Base-by-base conservation (phyloP, 106 monocot species). In the Phalaenopsis equestris region DNA sequence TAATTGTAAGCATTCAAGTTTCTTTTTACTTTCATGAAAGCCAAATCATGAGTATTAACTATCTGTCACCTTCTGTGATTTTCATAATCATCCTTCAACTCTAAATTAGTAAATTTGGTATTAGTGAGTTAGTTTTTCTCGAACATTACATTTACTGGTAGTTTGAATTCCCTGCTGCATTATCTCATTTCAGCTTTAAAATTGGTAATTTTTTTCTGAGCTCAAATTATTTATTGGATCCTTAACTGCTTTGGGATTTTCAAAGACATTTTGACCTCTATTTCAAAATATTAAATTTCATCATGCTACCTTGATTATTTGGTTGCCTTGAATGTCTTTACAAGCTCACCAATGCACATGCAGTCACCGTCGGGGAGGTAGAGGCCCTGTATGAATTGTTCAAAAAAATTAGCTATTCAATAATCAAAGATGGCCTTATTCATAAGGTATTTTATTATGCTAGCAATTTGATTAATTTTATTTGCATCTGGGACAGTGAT, bases 281-380 rank as follows among this genome's bases (percentile, higher is more conserved):
- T 65, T 61, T 65, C 6, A 30, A 19, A n/a, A 61, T 61, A 19
- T 65, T 65, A 6, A 65, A 6, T 30, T 65, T 65, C 3, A 1
- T 24, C 10, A 8, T 65, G 11, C 10, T 52, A 52, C 2, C 52
- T 52, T 52, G 52, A 52, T 52, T 52, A 52, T 52, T 14, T 12
- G 52, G 3, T 52, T 52, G 14, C 14, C 14, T 14, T 14, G 3
- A 52, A 52, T 12, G 12, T 52, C 52, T 1, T 14, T 1, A 52
- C 52, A 52, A 52, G 10, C 52, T 52, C 52, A 52, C 12, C 52
- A 52, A 52, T 52, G 12, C 8, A 23, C 30, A 57, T 64, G 76
- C 81, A 90, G 90, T 90, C 84, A 81, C 85, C 16, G 81, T 87
- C 37, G 84, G 48, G 79, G 87, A 90, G 48, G 87, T 90, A 65